A percentile compares a stretch with the other conserved stretches of the same genome.
Evolutionary conservation across 2,329 filamentous ascomycete genomes (phyloP).

Genomic region (Fusarium musae): DNA sequence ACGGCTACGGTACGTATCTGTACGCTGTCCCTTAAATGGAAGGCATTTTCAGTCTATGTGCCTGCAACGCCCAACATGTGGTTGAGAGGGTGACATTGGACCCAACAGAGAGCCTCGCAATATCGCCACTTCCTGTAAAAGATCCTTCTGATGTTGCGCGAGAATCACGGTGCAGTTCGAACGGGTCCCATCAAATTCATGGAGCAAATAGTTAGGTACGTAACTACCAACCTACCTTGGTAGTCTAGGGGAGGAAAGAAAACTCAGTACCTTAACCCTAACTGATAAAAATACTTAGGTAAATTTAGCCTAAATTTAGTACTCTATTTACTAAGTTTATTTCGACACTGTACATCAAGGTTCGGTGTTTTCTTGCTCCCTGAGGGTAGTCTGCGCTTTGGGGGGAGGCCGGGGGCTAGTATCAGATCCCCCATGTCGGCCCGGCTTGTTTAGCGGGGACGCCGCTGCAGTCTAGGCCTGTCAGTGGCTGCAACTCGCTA

Average conservation of each 20-base stretch:
- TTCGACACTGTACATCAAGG: no score
- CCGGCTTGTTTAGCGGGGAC: slow-evolving; percentile 32
- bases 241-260: no score
- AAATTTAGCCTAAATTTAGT: no score
- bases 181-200: slow-evolving; percentile 10
- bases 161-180: slow-evolving; percentile 32
- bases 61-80: slow-evolving; percentile 6
- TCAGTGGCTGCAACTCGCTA: slow-evolving; percentile 16
- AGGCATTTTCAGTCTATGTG: slow-evolving; percentile 18
- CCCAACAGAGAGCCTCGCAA: slow-evolving; percentile 16
- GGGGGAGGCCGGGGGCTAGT: slow-evolving; percentile 14
- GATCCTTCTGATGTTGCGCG: slow-evolving; percentile 27
- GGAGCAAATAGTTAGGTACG: slow-evolving; percentile 5
- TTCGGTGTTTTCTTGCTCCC: no score
- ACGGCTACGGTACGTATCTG: slow-evolving; percentile 39
- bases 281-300: no score
- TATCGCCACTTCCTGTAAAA: slow-evolving; percentile 29
- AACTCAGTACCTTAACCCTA: no score
- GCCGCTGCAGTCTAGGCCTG: neutral
- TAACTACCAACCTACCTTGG: neutral
- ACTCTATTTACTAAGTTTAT: no score
- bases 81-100: slow-evolving; percentile 28
- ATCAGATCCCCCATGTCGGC: slow-evolving; percentile 34
- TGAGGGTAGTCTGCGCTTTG: neutral
- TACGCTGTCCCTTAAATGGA: slow-evolving; percentile 25